Evolutionary conservation across 108 stramenopile genomes (phyloP).

Genomic region (Nitzschia palea): DNA sequence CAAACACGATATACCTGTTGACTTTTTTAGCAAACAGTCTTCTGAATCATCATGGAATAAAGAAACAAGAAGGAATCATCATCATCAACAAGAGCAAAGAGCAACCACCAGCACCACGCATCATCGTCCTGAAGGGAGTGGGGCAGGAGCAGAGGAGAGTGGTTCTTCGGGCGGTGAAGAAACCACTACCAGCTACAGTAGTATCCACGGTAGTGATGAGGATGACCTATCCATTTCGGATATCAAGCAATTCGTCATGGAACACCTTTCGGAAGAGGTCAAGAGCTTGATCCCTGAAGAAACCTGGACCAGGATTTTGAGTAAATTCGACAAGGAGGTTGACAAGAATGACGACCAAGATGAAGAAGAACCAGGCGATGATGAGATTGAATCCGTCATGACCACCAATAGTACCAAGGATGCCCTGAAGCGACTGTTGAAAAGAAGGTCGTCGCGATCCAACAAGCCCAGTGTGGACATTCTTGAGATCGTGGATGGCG

Average conservation of each 20-base stretch:
- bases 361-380: background rate
- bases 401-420: background rate
- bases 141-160: background rate
- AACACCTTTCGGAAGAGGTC: constrained; percentile 5
- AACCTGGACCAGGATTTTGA: constrained; percentile 11
- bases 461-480: background rate
- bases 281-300: background rate
- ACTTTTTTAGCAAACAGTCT: too few relatives aligned
- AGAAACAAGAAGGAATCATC: background rate
- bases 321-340: background rate
- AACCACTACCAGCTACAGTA: background rate
- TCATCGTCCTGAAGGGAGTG: too few relatives aligned
- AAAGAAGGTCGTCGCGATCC: background rate
- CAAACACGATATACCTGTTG: background rate
- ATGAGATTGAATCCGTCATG: background rate
- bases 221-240: constrained; percentile 12
- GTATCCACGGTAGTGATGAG: background rate
- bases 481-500: background rate
- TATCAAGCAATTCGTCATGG: constrained; percentile 12
- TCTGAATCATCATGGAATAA: too few relatives aligned
- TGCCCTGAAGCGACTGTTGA: background rate
- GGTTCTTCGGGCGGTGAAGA: background rate
- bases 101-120: too few relatives aligned
- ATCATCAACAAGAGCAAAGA: too few relatives aligned
- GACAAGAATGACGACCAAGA: background rate